A percentile compares a stretch with the other conserved stretches of the same genome.
Evolutionary conservation across 2,329 filamentous ascomycete species (phyloP).

Genomic region (Trichoderma sp.): DNA sequence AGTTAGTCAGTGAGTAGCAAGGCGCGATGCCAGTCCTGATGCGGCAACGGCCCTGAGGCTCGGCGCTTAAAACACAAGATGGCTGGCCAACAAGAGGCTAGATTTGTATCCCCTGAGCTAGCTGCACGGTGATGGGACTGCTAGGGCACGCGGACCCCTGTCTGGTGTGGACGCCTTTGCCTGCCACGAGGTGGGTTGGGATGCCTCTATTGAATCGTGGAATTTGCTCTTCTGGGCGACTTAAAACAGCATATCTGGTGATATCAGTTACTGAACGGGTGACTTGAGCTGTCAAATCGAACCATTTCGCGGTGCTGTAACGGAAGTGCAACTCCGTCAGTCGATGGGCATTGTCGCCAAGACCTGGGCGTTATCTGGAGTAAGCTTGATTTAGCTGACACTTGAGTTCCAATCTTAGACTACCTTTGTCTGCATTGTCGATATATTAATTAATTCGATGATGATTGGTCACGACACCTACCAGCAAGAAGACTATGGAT

Average conservation of each 20-base stretch:
- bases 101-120: constrained; percentile 16
- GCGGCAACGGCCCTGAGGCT: constrained; percentile 11
- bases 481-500: background rate
- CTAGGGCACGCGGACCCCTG: background rate
- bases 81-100: constrained; percentile 18
- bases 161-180: background rate
- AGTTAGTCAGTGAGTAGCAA: background rate
- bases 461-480: background rate
- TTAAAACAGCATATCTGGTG: background rate
- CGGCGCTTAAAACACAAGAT: constrained; percentile 26
- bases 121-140: constrained; percentile 17
- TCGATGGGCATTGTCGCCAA: background rate
- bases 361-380: background rate
- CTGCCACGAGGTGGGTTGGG: background rate
- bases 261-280: background rate
- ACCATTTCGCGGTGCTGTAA: background rate
- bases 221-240: background rate
- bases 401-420: background rate
- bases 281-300: constrained; percentile 1
- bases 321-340: background rate
- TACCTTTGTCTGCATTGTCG: background rate
- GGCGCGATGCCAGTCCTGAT: constrained; percentile 20
- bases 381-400: background rate
- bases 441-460: background rate
- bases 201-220: background rate